phyloP scores from a whole-genome alignment of 768 basidiomycete species.

The Xerocomus spinulosus region DNA sequence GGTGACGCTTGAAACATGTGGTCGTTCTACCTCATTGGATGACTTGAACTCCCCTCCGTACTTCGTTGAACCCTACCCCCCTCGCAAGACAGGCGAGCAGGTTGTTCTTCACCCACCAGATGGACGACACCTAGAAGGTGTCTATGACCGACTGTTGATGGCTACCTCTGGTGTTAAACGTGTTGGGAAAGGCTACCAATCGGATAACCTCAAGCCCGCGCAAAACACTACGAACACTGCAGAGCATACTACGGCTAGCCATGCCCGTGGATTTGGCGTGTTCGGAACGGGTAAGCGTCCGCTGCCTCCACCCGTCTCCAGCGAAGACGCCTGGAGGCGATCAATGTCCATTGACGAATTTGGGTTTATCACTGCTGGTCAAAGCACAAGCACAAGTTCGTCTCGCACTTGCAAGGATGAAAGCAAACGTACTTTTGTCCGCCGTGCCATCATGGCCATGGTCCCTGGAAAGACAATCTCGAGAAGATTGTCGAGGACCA shows the following conservation, averaged over 20 bases:
- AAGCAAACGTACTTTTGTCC: constrained; percentile 48
- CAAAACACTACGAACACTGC: constrained; percentile 25
- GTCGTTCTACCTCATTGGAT: constrained; percentile 20
- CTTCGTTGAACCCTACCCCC: constrained; percentile 62
- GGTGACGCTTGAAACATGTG: constrained; percentile 20
- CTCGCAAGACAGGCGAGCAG: constrained; percentile 37
- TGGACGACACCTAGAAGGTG: constrained; percentile 60
- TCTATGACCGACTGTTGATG: constrained; percentile 82
- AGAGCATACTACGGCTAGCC: constrained; percentile 18
- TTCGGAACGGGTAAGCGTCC: constrained; percentile 39
- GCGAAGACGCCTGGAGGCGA: constrained; percentile 48
- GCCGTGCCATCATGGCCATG: constrained; percentile 73
- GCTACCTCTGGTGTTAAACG: constrained; percentile 78
- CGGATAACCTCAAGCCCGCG: constrained; percentile 50
- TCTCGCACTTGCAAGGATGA: constrained; percentile 41
- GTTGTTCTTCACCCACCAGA: constrained; percentile 48
- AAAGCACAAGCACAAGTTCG: constrained; percentile 18
- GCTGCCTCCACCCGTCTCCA: constrained; percentile 73
- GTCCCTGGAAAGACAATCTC: constrained; percentile 59
- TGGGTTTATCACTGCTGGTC: constrained; percentile 45
- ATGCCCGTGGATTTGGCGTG: constrained; percentile 26
- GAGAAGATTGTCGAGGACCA: constrained; percentile 44
- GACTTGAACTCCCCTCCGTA: constrained; percentile 60
- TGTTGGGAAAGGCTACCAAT: constrained; percentile 77
- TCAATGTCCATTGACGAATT: constrained; percentile 61